Conservation (phyloP, 805 yeast genomes). For the Kluyveromyces wickerhamii region DNA sequence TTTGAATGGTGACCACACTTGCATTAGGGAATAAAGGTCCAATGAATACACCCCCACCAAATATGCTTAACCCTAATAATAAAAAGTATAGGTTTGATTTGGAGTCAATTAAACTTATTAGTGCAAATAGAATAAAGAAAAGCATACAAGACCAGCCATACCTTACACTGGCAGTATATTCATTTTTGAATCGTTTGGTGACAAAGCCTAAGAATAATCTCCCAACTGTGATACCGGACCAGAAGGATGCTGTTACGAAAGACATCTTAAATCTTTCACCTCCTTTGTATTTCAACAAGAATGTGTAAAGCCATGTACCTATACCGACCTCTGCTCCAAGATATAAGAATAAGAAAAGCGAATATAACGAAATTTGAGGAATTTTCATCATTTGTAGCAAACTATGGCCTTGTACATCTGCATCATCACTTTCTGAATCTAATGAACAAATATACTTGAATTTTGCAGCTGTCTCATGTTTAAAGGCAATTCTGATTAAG, state of each 20-base stretch:
- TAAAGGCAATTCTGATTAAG: constrained; percentile 37
- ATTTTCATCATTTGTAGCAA: constrained; percentile 20
- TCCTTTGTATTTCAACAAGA: constrained; percentile 45
- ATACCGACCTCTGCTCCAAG: constrained; percentile 63
- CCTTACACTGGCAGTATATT: constrained; percentile 31
- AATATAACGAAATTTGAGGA: constrained; percentile 38
- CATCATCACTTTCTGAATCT: constrained; percentile 14
- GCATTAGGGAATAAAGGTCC: constrained; percentile 75
- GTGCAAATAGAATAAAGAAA: constrained; percentile 27
- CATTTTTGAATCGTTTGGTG: constrained; percentile 42
- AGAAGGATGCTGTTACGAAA: constrained; percentile 59
- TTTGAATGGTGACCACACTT: constrained; percentile 52
- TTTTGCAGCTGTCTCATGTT: constrained; percentile 34
- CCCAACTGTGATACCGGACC: constrained; percentile 66
- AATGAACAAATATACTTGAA: constrained; percentile 23
- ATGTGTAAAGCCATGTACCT: constrained; percentile 68
- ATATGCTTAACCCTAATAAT: constrained; percentile 21
- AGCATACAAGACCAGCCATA: constrained; percentile 30
- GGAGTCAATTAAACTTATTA: constrained; percentile 16
- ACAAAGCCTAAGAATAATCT: constrained; percentile 50
- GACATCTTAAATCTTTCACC: constrained; percentile 44
- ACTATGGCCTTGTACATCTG: constrained; percentile 13
- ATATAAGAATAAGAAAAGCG: constrained; percentile 51
- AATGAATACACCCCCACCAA: constrained; percentile 48
- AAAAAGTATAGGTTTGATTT: constrained; percentile 17